A percentile compares a stretch with the other conserved stretches of the same genome.
Evolutionary conservation across 257 asterid species (phyloP).

Genomic region (Solanum peruvianum): DNA sequence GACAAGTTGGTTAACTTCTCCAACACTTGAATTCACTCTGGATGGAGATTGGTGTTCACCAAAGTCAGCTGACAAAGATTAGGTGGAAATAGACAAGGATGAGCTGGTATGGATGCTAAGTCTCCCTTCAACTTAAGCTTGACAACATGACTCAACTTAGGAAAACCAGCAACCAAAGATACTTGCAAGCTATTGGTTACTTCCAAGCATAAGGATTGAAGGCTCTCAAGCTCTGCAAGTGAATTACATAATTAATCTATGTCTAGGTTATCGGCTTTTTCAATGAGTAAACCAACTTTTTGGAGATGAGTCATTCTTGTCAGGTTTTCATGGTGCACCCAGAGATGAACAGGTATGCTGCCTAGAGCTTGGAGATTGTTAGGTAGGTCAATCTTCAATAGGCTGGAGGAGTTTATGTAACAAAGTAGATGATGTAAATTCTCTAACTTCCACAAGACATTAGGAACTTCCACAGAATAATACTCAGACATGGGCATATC

Average conservation of each 20-base stretch:
- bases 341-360: neutral
- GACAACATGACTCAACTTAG: neutral
- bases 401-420: neutral
- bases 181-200: neutral
- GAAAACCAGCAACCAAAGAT: neutral
- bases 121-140: neutral
- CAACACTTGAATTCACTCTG: constrained; percentile 3
- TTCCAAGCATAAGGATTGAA: neutral
- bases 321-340: neutral
- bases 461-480: neutral
- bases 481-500: neutral
- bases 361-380: constrained; percentile 7
- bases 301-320: neutral
- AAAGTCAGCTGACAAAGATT: constrained; percentile 3
- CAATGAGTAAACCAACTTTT: neutral
- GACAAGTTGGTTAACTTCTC: neutral
- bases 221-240: neutral
- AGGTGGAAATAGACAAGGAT: constrained; percentile 2
- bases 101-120: neutral
- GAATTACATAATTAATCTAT: neutral
- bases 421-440: neutral
- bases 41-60: neutral
- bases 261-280: neutral
- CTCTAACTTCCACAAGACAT: constrained; percentile 3
- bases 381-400: neutral